Conservation (phyloP, 768 basidiomycete genomes). For the Pisolithus albus region DNA sequence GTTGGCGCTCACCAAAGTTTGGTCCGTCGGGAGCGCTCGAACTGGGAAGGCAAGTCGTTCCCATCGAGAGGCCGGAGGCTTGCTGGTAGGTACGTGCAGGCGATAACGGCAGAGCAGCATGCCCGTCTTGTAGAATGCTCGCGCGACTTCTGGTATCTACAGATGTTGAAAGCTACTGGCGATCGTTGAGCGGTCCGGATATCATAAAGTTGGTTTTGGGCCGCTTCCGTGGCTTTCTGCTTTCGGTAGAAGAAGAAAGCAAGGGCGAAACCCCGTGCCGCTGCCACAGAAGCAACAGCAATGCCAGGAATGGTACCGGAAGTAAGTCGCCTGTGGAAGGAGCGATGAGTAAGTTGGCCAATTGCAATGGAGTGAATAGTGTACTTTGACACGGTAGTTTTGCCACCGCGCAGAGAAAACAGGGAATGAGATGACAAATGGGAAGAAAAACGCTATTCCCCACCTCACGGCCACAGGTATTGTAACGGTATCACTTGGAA, state of each 20-base stretch:
- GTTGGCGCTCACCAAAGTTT: no score
- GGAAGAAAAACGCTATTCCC: no score
- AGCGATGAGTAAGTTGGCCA: not conserved
- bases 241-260: conserved; percentile 23
- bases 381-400: conserved; percentile 6
- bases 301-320: conserved; percentile 20
- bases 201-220: conserved; percentile 9
- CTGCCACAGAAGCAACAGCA: conserved; percentile 8
- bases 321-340: conserved; percentile 8
- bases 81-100: no score
- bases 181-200: conserved; percentile 4
- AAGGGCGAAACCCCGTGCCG: conserved; percentile 7
- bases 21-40: no score
- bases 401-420: not conserved
- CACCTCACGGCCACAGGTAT: not conserved
- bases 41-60: no score
- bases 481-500: not conserved
- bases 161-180: conserved; percentile 13
- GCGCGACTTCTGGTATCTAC: conserved; percentile 9
- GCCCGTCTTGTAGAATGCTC: conserved; percentile 7
- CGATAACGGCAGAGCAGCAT: not conserved
- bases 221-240: conserved; percentile 17
- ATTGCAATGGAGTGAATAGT: not conserved
- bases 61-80: no score
- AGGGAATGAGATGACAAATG: no score